These are phyloP conservation scores for Aethionema arabicum DNA, from an alignment of 345 rosid species.

Conservation along the genomic window DNA sequence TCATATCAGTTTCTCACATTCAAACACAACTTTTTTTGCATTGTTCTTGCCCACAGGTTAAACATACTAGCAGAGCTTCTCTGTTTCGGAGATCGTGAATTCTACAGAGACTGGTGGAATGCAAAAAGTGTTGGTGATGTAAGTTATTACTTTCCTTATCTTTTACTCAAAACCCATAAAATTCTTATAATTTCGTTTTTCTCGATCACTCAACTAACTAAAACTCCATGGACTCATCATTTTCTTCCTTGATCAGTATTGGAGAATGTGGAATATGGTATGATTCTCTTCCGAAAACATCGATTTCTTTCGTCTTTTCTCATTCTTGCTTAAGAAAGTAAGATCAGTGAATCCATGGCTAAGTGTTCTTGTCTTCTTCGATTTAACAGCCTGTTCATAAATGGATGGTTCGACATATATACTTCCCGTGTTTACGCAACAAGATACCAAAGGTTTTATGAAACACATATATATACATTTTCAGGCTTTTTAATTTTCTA, in stretches of 20 bases:
- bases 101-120: conserved; percentile 99
- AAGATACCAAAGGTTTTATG: conserved; percentile 76
- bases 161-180: conserved; percentile 9
- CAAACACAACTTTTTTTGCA: conserved; percentile 5
- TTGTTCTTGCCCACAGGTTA: conserved; percentile 54
- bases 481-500: conserved; percentile 45
- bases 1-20: neutral
- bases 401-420: conserved; percentile 98
- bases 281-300: conserved; percentile 36
- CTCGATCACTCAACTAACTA: conserved; percentile 18
- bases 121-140: conserved; percentile 96
- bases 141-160: conserved; percentile 21
- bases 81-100: conserved; percentile 95
- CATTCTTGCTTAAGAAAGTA: neutral
- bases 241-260: conserved; percentile 65
- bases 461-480: conserved; percentile 4
- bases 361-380: conserved; percentile 29
- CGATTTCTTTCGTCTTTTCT: neutral
- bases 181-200: conserved; percentile 12
- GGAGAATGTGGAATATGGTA: conserved; percentile 99
- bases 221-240: conserved; percentile 13
- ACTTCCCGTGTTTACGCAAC: conserved; percentile 80
- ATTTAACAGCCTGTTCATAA: conserved; percentile 95
- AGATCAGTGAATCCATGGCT: neutral
- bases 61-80: conserved; percentile 96